Conservation (phyloP, 192 early-diverging fungal species). For the Funneliformis geosporum region DNA sequence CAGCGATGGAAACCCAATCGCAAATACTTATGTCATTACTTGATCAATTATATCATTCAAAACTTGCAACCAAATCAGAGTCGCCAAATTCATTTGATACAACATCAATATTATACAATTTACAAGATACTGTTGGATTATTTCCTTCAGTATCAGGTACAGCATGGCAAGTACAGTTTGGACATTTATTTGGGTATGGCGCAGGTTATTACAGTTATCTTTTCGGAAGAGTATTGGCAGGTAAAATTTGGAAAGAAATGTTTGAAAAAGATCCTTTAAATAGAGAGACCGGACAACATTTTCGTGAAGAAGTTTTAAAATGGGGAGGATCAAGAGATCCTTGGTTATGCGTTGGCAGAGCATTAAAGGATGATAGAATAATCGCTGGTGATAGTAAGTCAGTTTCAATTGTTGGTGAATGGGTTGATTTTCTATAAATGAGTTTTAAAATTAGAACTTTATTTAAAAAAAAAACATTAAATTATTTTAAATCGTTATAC, state of each 20-base stretch:
- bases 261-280: constrained; percentile 69
- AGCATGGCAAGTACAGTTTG: constrained; percentile 89
- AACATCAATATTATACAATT: constrained; percentile 54
- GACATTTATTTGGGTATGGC: constrained; percentile 89
- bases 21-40: constrained; percentile 91
- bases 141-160: constrained; percentile 74
- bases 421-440: constrained; percentile 44
- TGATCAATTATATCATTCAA: constrained; percentile 88
- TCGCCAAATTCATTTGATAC: constrained; percentile 49
- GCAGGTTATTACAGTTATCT: constrained; percentile 95
- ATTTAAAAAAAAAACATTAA: too few species aligned
- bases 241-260: constrained; percentile 69
- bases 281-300: constrained; percentile 65
- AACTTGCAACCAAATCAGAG: constrained; percentile 36
- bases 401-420: constrained; percentile 75
- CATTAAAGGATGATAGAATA: constrained; percentile 62
- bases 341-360: constrained; percentile 72
- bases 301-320: constrained; percentile 73
- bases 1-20: constrained; percentile 77
- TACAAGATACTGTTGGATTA: constrained; percentile 65
- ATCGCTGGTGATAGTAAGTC: constrained; percentile 59
- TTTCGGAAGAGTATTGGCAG: constrained; percentile 81
- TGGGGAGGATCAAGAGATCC: constrained; percentile 96
- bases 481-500: too few species aligned
- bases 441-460: too few species aligned